Evolutionary conservation across 1,139 yeast genomes (phyloP).

Genomic region (Meyerozyma sp.): DNA sequence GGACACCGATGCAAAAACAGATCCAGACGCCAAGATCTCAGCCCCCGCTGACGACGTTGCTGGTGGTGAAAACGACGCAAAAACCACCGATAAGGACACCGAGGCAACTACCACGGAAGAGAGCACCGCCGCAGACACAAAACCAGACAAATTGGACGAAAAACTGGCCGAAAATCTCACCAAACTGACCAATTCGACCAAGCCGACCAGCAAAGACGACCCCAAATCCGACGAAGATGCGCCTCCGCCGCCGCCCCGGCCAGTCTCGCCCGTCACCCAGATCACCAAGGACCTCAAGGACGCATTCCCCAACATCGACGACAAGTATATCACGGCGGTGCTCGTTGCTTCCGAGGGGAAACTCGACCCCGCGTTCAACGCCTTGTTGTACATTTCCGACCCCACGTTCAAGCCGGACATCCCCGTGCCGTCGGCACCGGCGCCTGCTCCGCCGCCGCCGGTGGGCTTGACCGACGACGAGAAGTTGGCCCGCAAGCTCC

Average conservation of each 20-base stretch:
- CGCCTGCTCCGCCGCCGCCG: slow-evolving; percentile 4
- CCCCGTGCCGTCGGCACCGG: slow-evolving; percentile 28
- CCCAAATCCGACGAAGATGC: slow-evolving; percentile 21
- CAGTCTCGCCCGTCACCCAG: slow-evolving; percentile 51
- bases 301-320: slow-evolving; percentile 78
- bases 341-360: slow-evolving; percentile 81
- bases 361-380: slow-evolving; percentile 84
- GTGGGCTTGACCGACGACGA: slow-evolving; percentile 65
- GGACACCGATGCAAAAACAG: not conserved
- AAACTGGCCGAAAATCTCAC: too few species aligned
- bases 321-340: slow-evolving; percentile 66
- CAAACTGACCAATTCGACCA: too few species aligned
- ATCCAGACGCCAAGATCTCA: not conserved
- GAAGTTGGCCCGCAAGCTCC: slow-evolving; percentile 73
- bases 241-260: slow-evolving; percentile 75
- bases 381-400: slow-evolving; percentile 74
- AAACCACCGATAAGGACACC: slow-evolving; percentile 4
- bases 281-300: slow-evolving; percentile 57
- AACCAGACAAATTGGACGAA: not conserved
- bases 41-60: not conserved
- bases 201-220: too few species aligned
- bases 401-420: slow-evolving; percentile 66
- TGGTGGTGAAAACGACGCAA: not conserved
- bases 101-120: not conserved
- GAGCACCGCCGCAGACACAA: slow-evolving; percentile 3